Conservation (phyloP, 257 asterid genomes). For the Solanum habrochaites region DNA sequence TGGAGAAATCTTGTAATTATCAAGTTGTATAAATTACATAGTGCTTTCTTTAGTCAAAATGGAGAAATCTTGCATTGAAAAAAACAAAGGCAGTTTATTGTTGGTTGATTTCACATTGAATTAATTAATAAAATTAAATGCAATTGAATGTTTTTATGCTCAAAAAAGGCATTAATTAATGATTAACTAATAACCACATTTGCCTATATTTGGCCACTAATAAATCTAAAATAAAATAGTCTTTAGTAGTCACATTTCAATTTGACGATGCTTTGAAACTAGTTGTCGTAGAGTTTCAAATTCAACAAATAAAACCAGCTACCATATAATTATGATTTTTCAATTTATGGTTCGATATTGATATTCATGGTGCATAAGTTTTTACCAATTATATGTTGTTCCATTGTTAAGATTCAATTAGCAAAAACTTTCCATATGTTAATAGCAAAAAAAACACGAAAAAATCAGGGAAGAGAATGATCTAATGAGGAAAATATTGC, state of each 20-base stretch:
- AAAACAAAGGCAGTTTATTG: not conserved
- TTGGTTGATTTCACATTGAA: not conserved
- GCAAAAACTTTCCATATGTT: not conserved
- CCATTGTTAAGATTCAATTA: not conserved
- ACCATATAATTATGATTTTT: not conserved
- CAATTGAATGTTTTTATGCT: not conserved
- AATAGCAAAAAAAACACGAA: not conserved
- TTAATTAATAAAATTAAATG: not conserved
- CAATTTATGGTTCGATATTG: too few relatives aligned
- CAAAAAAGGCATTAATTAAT: not conserved
- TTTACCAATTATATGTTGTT: not conserved
- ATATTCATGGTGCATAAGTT: not conserved
- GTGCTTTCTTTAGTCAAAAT: not conserved
- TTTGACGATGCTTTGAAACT: not conserved
- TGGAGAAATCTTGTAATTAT: too few relatives aligned
- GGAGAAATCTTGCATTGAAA: not conserved
- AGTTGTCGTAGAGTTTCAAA: not conserved
- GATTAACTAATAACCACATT: not conserved
- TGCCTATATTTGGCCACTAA: not conserved
- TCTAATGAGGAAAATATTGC: not conserved
- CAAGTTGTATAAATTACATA: not conserved
- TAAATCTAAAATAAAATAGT: not conserved
- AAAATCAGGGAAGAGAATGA: not conserved
- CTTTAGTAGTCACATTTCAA: not conserved
- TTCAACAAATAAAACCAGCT: not conserved